A percentile compares a stretch with the other conserved stretches of the same genome.
These are phyloP conservation scores for Wilcoxina mikolae DNA, from an alignment of 495 filamentous ascomycete genomes.

Conservation along the genomic window DNA sequence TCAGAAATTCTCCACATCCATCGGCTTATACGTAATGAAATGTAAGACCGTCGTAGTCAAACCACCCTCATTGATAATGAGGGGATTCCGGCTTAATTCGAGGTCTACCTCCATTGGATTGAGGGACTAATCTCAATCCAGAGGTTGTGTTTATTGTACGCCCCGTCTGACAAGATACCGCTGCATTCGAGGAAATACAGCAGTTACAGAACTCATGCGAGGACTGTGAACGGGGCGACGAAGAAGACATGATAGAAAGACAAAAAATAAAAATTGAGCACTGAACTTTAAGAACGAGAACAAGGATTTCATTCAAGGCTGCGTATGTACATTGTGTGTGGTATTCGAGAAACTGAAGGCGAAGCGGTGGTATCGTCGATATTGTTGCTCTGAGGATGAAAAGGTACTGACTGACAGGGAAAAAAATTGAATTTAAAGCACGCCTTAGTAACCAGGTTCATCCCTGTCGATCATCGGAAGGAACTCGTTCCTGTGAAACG, in stretches of 20 bases:
- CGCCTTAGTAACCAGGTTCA: too few species aligned
- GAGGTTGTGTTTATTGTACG: neutral
- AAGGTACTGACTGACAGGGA: too few species aligned
- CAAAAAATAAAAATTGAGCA: neutral
- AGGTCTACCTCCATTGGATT: neutral
- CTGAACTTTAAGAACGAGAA: too few species aligned
- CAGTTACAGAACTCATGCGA: constrained; percentile 5
- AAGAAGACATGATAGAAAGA: neutral
- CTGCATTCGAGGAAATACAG: neutral
- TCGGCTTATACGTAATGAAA: constrained; percentile 2
- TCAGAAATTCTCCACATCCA: too few species aligned
- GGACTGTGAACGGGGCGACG: constrained; percentile 3
- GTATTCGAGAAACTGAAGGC: too few species aligned
- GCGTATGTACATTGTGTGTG: too few species aligned
- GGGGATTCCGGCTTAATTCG: constrained; percentile 8
- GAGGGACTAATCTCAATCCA: neutral
- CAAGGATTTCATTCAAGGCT: too few species aligned
- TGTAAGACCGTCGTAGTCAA: constrained; percentile 8
- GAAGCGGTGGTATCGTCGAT: too few species aligned
- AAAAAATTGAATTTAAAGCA: too few species aligned
- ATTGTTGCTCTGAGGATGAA: too few species aligned
- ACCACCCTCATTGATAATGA: constrained; percentile 3
- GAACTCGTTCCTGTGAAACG: too few species aligned
- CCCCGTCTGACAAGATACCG: constrained; percentile 5
- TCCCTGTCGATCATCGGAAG: too few species aligned